These are phyloP conservation scores for Termitomyces sp. DNA, from an alignment of 768 basidiomycete species.

Conservation along the genomic window DNA sequence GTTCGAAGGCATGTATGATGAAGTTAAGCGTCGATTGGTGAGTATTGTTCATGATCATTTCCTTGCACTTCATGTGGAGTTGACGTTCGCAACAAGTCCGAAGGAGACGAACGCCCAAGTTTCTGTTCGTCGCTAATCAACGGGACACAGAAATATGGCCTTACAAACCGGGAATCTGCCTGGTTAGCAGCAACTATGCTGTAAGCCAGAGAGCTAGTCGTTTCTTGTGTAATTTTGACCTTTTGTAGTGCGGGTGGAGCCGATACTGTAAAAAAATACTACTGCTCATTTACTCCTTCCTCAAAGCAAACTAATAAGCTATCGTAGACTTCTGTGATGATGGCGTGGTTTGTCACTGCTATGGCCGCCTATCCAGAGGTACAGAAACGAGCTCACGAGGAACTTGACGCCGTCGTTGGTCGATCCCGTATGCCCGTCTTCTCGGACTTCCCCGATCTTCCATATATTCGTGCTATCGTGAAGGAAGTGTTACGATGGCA, in stretches of 20 bases:
- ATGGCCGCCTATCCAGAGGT: constrained; percentile 7
- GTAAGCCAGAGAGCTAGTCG: neutral
- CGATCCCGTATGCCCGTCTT: neutral
- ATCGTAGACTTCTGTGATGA: constrained; percentile 1
- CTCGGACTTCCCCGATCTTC: neutral
- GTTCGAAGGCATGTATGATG: neutral
- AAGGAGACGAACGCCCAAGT: neutral
- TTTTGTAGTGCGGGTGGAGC: neutral
- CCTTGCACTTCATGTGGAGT: neutral
- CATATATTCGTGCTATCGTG: neutral
- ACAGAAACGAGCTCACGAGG: constrained; percentile 5
- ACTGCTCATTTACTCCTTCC: neutral
- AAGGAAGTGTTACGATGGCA: neutral
- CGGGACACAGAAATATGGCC: neutral
- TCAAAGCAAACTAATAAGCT: neutral
- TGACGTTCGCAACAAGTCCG: neutral
- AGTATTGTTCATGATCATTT: neutral
- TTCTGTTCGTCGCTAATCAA: neutral
- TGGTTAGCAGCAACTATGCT: neutral
- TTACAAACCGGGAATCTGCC: neutral
- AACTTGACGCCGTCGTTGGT: constrained; percentile 5
- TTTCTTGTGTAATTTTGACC: neutral
- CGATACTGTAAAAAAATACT: neutral
- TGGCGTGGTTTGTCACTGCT: constrained; percentile 8
- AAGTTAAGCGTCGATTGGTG: neutral